Evolutionary conservation across 345 rosid genomes (phyloP).

Genomic region (Clarkia xantiana): DNA sequence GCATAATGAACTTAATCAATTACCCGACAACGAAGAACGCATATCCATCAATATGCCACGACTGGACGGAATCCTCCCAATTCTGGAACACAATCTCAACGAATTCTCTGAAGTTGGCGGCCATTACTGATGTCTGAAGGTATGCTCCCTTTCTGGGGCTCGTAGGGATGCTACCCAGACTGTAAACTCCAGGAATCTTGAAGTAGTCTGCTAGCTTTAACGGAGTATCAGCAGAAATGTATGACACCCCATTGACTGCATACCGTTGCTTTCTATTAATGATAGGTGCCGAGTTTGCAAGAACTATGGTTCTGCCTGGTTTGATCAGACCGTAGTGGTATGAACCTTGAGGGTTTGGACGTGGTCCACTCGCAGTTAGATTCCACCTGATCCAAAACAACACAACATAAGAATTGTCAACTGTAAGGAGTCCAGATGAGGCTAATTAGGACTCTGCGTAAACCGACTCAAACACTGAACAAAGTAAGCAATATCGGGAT

Average conservation of each 20-base stretch:
- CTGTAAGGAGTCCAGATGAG: no score
- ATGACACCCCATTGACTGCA: slow-evolving; percentile 69
- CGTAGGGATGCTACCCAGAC: slow-evolving; percentile 51
- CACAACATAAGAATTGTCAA: slow-evolving; percentile 1
- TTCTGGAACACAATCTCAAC: slow-evolving; percentile 81
- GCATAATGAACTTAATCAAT: slow-evolving; percentile 5
- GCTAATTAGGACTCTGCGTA: no score
- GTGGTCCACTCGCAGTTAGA: slow-evolving; percentile 86
- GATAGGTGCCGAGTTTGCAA: slow-evolving; percentile 59
- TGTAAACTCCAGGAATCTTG: slow-evolving; percentile 75
- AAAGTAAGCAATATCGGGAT: no score
- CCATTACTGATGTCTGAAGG: slow-evolving; percentile 64
- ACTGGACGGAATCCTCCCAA: slow-evolving; percentile 65
- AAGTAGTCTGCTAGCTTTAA: slow-evolving; percentile 83
- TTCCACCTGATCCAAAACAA: slow-evolving; percentile 39
- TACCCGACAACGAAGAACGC: slow-evolving; percentile 91
- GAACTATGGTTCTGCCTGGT: slow-evolving; percentile 49
- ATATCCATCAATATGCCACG: slow-evolving; percentile 77
- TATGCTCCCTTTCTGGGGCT: slow-evolving; percentile 53
- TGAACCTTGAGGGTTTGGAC: slow-evolving; percentile 97
- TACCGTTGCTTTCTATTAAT: slow-evolving; percentile 82
- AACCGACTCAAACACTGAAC: no score
- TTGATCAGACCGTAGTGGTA: slow-evolving; percentile 88
- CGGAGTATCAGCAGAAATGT: slow-evolving; percentile 61
- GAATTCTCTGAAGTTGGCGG: slow-evolving; percentile 49